Evolutionary conservation across 495 filamentous ascomycete genomes (phyloP).

Genomic region (Aspergillus carlsbadensis): DNA sequence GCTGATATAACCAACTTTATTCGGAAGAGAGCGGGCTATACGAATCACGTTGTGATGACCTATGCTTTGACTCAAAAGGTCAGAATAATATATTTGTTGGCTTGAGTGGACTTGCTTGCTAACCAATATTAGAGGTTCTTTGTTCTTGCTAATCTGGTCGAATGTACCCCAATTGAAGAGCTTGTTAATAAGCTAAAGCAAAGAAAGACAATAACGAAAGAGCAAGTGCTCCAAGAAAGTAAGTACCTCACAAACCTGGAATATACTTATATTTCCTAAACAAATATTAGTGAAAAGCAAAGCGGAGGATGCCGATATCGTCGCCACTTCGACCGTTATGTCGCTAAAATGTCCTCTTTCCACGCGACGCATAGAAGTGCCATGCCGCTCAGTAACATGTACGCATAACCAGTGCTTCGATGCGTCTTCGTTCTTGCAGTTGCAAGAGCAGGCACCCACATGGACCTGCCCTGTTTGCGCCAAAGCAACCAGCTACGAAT

Average conservation of each 20-base stretch:
- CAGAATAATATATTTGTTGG: conserved; percentile 17
- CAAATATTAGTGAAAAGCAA: conserved; percentile 73
- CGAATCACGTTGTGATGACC: conserved; percentile 78
- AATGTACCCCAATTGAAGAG: conserved; percentile 65
- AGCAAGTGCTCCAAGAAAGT: conserved; percentile 83
- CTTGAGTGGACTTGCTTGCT: background rate
- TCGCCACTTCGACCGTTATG: conserved; percentile 80
- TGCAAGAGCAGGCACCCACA: conserved; percentile 93
- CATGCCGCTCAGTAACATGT: conserved; percentile 76
- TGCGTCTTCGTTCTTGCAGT: conserved; percentile 84
- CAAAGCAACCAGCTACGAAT: conserved; percentile 76
- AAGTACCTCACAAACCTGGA: conserved; percentile 35
- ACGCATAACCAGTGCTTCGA: conserved; percentile 95
- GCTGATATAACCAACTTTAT: conserved; percentile 82
- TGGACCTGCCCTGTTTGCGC: conserved; percentile 94
- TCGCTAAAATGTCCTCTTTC: conserved; percentile 92
- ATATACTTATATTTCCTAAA: too few species aligned
- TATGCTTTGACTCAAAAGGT: conserved; percentile 91
- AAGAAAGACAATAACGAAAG: conserved; percentile 72
- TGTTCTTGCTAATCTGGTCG: conserved; percentile 71
- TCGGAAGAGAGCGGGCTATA: conserved; percentile 65
- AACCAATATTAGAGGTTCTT: conserved; percentile 65
- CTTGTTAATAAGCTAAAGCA: conserved; percentile 66
- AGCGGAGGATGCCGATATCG: conserved; percentile 83
- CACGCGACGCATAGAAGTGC: conserved; percentile 74